Evolutionary conservation across 2,329 filamentous ascomycete genomes (phyloP).

Genomic region (Diaporthe sp.): DNA sequence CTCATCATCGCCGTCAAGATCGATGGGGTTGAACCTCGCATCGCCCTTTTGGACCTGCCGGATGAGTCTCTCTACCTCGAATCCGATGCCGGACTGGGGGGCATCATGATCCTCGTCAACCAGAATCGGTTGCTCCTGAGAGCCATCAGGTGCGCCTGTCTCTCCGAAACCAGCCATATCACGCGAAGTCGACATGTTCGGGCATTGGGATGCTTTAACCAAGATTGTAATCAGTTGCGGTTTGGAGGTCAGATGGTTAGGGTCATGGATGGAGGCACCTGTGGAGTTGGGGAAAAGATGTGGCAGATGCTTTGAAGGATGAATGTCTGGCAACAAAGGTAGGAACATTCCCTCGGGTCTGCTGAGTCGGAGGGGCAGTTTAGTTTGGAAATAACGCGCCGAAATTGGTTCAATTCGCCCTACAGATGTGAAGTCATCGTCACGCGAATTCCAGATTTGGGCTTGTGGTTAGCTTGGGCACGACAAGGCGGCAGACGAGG

Average conservation of each 20-base stretch:
- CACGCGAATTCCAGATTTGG: background rate
- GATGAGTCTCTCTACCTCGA: constrained; percentile 12
- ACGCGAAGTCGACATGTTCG: background rate
- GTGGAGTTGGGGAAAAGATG: background rate
- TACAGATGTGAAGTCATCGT: too few species aligned
- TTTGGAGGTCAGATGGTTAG: background rate
- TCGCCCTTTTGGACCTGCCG: constrained; percentile 9
- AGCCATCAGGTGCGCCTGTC: background rate
- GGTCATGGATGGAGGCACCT: background rate
- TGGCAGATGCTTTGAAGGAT: background rate
- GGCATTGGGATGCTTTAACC: background rate
- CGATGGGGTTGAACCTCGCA: constrained; percentile 10
- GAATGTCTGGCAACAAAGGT: constrained; percentile 2
- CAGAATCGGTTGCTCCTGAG: constrained; percentile 11
- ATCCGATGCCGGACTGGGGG: constrained; percentile 6
- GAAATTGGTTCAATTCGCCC: background rate
- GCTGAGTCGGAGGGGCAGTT: background rate
- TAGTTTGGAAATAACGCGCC: background rate
- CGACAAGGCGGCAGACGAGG: background rate
- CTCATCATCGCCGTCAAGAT: constrained; percentile 35
- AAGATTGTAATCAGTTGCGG: background rate
- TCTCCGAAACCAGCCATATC: background rate
- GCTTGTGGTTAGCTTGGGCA: background rate
- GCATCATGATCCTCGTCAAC: constrained; percentile 6
- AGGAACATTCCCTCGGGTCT: background rate